Conservation (phyloP, 805 yeast species). For the Candida fluviatilis region DNA sequence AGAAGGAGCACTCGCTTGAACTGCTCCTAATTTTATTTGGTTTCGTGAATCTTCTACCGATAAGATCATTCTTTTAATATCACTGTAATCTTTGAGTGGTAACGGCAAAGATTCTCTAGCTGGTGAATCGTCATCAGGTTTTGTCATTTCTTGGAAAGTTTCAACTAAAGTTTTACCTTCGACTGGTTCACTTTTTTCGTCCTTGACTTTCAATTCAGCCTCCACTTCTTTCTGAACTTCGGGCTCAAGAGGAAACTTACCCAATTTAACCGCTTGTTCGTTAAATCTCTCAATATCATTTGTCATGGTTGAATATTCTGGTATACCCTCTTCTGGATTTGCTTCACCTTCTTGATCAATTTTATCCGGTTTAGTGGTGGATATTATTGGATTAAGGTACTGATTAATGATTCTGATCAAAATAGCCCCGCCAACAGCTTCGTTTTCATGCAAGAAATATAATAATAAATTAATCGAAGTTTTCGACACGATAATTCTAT, state of each 20-base stretch:
- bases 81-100: conserved; percentile 77
- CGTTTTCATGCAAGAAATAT: conserved; percentile 87
- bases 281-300: conserved; percentile 59
- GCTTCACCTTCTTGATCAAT: conserved; percentile 42
- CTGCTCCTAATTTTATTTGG: conserved; percentile 56
- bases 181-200: conserved; percentile 43
- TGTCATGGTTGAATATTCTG: conserved; percentile 37
- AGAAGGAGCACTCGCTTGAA: conserved; percentile 83
- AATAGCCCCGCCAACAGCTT: conserved; percentile 85
- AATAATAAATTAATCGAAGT: conserved; percentile 81
- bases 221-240: conserved; percentile 82
- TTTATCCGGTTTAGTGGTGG: conserved; percentile 38
- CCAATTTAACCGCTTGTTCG: conserved; percentile 71
- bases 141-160: conserved; percentile 42
- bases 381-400: conserved; percentile 56
- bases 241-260: conserved; percentile 80
- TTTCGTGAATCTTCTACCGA: conserved; percentile 80
- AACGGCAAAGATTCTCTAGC: conserved; percentile 72
- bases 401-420: conserved; percentile 83
- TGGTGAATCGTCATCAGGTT: conserved; percentile 64
- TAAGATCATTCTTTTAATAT: conserved; percentile 73
- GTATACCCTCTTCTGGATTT: conserved; percentile 51
- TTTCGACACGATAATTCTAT: conserved; percentile 69
- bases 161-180: conserved; percentile 35
- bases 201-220: conserved; percentile 75